Evolutionary conservation across 2,329 filamentous ascomycete genomes (phyloP).

Genomic region (Fonsecaea monophora): DNA sequence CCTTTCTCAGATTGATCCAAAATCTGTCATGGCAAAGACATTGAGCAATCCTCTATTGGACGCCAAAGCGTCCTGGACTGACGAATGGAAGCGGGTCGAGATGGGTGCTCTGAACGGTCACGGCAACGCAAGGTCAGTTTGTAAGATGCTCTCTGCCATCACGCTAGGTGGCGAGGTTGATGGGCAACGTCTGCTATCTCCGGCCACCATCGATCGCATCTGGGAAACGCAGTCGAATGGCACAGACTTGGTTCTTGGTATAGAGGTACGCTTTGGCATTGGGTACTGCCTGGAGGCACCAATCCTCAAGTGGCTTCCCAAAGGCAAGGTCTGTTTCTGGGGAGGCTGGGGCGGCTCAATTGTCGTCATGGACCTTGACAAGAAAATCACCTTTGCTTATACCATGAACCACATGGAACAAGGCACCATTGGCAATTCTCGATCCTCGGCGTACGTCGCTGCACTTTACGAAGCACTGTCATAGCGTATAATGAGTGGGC

Average conservation of each 20-base stretch:
- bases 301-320: constrained; percentile 19
- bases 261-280: constrained; percentile 36
- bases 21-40: constrained; percentile 21
- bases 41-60: constrained; percentile 22
- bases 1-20: constrained; percentile 11
- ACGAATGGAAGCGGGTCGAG: constrained; percentile 39
- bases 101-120: constrained; percentile 55
- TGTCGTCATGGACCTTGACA: constrained; percentile 34
- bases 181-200: constrained; percentile 20
- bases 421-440: constrained; percentile 40
- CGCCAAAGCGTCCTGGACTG: constrained; percentile 12
- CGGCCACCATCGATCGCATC: constrained; percentile 48
- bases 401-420: constrained; percentile 37
- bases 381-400: constrained; percentile 36
- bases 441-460: constrained; percentile 42
- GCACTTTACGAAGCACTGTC: constrained; percentile 43
- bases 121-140: constrained; percentile 52
- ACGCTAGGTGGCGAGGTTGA: constrained; percentile 25
- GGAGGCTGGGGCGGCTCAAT: constrained; percentile 38
- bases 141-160: constrained; percentile 33
- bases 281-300: constrained; percentile 35
- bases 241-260: constrained; percentile 44
- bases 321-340: constrained; percentile 40
- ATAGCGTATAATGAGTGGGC: too few species aligned
- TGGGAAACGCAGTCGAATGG: constrained; percentile 53